Evolutionary conservation across 371 early-diverging fungal genomes (phyloP).

Genomic region (Fennellomyces sp.): DNA sequence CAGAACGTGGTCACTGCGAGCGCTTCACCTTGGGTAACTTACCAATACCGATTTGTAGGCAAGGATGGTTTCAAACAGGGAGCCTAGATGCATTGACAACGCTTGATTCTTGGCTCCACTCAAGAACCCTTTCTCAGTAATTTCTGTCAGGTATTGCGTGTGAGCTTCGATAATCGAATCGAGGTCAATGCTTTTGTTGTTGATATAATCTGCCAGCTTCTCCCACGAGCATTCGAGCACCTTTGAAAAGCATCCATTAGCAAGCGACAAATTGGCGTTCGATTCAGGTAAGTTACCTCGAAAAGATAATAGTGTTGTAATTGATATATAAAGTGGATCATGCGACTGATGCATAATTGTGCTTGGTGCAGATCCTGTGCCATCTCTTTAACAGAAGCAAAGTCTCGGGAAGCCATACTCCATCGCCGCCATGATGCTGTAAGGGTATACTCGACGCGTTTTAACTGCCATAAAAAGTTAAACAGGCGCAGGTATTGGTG

Average conservation of each 20-base stretch:
- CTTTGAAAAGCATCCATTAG: slow-evolving; percentile 26
- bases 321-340: slow-evolving; percentile 94
- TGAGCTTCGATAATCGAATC: slow-evolving; percentile 78
- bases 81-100: slow-evolving; percentile 30
- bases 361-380: slow-evolving; percentile 63
- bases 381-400: slow-evolving; percentile 29
- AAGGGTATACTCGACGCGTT: slow-evolving; percentile 84
- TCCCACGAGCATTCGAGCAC: slow-evolving; percentile 94
- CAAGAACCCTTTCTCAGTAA: slow-evolving; percentile 68
- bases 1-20: neutral
- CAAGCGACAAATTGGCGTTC: no score
- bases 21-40: neutral
- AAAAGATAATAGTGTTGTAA: slow-evolving; percentile 87
- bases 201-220: slow-evolving; percentile 65
- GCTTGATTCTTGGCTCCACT: slow-evolving; percentile 53
- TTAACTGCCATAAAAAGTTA: slow-evolving; percentile 88
- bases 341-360: slow-evolving; percentile 74
- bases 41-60: slow-evolving; percentile 32
- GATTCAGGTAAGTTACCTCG: no score
- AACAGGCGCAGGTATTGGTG: slow-evolving; percentile 81
- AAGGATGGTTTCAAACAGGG: slow-evolving; percentile 43
- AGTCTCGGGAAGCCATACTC: slow-evolving; percentile 65
- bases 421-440: slow-evolving; percentile 80
- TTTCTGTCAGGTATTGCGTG: slow-evolving; percentile 59
- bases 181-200: slow-evolving; percentile 64